Percentiles rank a stretch among this genome's conserved stretches.
phyloP scores from a whole-genome alignment of 192 early-diverging fungal species.

The Umbelopsis vinacea region DNA sequence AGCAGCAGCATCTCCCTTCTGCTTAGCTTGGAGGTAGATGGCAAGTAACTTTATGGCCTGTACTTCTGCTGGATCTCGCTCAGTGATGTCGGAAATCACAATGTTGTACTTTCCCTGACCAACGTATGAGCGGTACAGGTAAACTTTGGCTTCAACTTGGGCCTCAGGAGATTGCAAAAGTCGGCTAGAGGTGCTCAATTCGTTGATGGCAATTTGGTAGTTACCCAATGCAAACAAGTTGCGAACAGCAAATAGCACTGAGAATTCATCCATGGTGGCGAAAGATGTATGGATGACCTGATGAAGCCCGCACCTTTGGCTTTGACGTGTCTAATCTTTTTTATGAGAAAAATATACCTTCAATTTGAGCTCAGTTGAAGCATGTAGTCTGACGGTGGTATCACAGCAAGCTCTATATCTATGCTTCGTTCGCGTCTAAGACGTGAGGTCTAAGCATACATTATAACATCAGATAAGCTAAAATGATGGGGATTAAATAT shows the following conservation, averaged over 20 bases:
- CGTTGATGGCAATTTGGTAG: constrained; percentile 75
- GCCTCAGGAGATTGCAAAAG: constrained; percentile 40
- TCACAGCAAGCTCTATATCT: too few species aligned
- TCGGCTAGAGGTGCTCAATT: constrained; percentile 47
- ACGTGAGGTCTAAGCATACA: too few species aligned
- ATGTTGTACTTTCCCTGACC: constrained; percentile 75
- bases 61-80: constrained; percentile 59
- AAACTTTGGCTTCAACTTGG: constrained; percentile 63
- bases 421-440: too few species aligned
- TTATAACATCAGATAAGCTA: too few species aligned
- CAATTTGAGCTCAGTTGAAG: neutral
- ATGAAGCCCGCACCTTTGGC: neutral
- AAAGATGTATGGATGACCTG: constrained; percentile 14
- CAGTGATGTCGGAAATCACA: constrained; percentile 68
- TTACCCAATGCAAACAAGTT: constrained; percentile 76
- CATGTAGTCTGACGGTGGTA: neutral
- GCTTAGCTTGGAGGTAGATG: constrained; percentile 56
- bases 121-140: constrained; percentile 81
- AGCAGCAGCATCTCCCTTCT: constrained; percentile 37
- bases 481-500: too few species aligned
- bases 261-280: constrained; percentile 52
- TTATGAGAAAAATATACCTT: neutral
- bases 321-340: constrained; percentile 13
- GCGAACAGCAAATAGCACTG: constrained; percentile 67
- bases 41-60: constrained; percentile 72